Base-by-base conservation (phyloP, 2,329 filamentous ascomycete genomes). In the Fusarium globosum region DNA sequence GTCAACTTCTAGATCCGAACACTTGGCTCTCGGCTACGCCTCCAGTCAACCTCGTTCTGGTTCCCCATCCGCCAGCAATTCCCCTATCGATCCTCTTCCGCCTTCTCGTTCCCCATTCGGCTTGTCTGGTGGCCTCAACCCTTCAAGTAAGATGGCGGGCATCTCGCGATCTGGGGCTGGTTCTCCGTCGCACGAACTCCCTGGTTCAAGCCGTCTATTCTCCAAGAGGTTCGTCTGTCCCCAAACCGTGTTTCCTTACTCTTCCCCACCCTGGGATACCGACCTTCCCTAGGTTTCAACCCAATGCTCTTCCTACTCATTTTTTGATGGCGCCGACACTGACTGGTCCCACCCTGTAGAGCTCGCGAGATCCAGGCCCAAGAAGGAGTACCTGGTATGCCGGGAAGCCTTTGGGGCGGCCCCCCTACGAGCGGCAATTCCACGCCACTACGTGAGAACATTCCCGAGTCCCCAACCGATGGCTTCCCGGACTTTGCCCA, bases 311-410 rank as follows among this genome's bases (percentile, higher is more conserved):
- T 21, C 14, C 30, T 30, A n/a, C 26, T 56, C 43, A 18, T 21
- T 36, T 26, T 46, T 58, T 38, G 57, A 39, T 57, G 42, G 45
- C 43, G 55, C 68, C 74, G 57, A 78, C 73, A 33, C 68, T 60
- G 57, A 59, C 39, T 61, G 68, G 38, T 57, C 46, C 57, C 38
- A 59, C 46, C n/a, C 21, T 23, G n/a, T 71, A 97, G 96, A 81
- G 95, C 96, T 75, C 90, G 96, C 82, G 96, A 99, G 83, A 98
- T 98, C 71, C 96, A 98, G 85, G 95, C 95, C 61, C 95, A 98
- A 85, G 96, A 98, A 88, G 95, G 95, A 58, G 88, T 97, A 56
- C 85, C 86, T 81, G 92, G 87, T 80, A 88, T 89, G 79, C 88
- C 87, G 82, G 83, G 92, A 59, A 90, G 92, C 80, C 92, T 93